Evolutionary conservation across 2,329 filamentous ascomycete genomes (phyloP), one percentile per base, ranked within the genome.

Genomic region (Beauveria medogensis): DNA sequence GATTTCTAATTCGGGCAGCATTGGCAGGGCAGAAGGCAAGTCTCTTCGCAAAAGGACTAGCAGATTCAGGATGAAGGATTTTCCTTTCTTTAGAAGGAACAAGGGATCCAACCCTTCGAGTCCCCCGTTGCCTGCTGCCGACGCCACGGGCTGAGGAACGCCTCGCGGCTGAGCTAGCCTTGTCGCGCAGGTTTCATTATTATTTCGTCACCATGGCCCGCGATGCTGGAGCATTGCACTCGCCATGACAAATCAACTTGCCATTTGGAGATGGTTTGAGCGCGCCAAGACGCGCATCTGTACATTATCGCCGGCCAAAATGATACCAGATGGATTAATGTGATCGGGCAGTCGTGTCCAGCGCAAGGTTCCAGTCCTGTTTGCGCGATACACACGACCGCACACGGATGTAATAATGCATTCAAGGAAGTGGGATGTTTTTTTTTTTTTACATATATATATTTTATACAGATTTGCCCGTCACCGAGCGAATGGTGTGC

Each of bases 21-120:
- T 77, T 26, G 74, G 79, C 26, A 79, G 78, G 63, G 75, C 76
- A 8, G 78, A 83, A 37, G 74, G 74, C 55, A 81, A 77, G 63
- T 72, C 75, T 14, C 72, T 87, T 20, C 83, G 80, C 70, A 88
- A 87, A 73, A 85, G 83, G 71, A 77, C 83, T 5, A 87, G 84
- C 67, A 77, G 84, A 46, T 87, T 87, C 67, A 77, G 82, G 64
- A 84, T 87, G 77, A 87, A 85, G 64, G 80, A 82, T 48, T 77
- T 85, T 62, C 78, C 78, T 5, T 80, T 83, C 64, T 83, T 84
- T 67, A 76, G 80, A 66, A 77, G 80, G 59, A 79, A 83, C 66
- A 83, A 82, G 70, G 71, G 71, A 60, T 66, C 73, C 5, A 73
- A 65, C 55, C 61, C 61, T 26, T 60, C 69, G 69, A 26, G 60